phyloP scores from a whole-genome alignment of 2,329 filamentous ascomycete genomes.

The Akanthomyces dipterigenus region DNA sequence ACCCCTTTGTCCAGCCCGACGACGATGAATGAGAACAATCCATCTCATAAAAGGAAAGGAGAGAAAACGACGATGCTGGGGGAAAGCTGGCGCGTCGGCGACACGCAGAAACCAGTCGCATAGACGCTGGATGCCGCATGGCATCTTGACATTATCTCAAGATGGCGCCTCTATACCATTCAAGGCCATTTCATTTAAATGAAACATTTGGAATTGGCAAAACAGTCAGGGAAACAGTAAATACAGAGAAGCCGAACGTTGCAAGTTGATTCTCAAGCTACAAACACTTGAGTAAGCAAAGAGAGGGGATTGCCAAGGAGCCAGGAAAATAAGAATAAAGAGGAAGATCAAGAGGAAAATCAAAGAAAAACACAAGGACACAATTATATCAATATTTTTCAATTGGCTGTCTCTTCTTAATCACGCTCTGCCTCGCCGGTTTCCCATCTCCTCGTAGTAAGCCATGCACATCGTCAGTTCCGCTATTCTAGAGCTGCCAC shows the following conservation, averaged over 20 bases:
- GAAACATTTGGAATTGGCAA: too few relatives aligned
- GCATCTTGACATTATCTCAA: too few relatives aligned
- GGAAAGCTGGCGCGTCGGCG: too few relatives aligned
- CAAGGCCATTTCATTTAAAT: too few relatives aligned
- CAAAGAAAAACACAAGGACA: background rate
- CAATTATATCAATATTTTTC: background rate
- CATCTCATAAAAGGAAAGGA: background rate
- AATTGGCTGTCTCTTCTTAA: background rate
- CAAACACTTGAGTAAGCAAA: too few relatives aligned
- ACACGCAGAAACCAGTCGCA: too few relatives aligned
- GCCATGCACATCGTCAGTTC: background rate
- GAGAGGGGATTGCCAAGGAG: background rate
- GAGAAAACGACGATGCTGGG: background rate
- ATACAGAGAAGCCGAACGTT: too few relatives aligned
- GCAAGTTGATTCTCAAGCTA: too few relatives aligned
- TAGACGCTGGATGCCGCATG: too few relatives aligned
- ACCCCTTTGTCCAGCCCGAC: constrained; percentile 77
- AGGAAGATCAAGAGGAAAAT: background rate
- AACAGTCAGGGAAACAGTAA: too few relatives aligned
- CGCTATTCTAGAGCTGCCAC: background rate
- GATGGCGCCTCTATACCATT: too few relatives aligned
- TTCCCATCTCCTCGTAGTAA: background rate
- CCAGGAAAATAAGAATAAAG: background rate
- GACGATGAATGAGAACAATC: constrained; percentile 38
- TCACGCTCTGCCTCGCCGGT: background rate